Percentiles rank a stretch among this genome's conserved stretches.
Conservation (phyloP, 2,329 filamentous ascomycete species). For the Aspergillus ruber region DNA sequence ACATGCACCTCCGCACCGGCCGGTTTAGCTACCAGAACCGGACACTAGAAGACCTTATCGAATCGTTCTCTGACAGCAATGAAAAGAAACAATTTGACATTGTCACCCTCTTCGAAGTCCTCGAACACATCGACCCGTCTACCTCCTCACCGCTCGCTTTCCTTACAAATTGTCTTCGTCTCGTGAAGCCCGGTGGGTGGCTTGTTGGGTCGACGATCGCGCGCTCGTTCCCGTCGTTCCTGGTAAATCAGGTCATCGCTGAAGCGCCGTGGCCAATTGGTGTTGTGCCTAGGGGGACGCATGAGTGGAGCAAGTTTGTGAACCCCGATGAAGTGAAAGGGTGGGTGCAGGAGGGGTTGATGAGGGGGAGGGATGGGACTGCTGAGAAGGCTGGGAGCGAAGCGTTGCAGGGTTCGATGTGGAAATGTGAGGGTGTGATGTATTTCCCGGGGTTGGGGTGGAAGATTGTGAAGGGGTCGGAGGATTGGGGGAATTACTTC, state of each 20-base stretch:
- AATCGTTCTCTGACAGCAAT: conserved; percentile 5
- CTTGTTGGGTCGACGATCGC: conserved; percentile 88
- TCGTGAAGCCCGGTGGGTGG: conserved; percentile 89
- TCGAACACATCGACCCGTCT: conserved; percentile 82
- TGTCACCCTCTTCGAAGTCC: conserved; percentile 84
- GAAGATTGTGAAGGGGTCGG: conserved; percentile 73
- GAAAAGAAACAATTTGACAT: conserved; percentile 58
- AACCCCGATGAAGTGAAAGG: conserved; percentile 64
- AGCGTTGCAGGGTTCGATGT: conserved; percentile 39
- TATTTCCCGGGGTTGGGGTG: conserved; percentile 89
- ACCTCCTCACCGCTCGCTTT: conserved; percentile 66
- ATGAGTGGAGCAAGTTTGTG: conserved; percentile 95
- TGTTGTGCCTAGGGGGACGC: conserved; percentile 86
- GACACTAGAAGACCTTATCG: conserved; percentile 59
- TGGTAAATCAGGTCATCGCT: conserved; percentile 86
- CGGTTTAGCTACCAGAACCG: conserved; percentile 65
- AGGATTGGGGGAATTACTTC: conserved; percentile 92
- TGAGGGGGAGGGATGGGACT: conserved; percentile 44
- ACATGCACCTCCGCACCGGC: conserved; percentile 44
- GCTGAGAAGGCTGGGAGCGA: conserved; percentile 17
- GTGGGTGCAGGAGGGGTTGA: conserved; percentile 37
- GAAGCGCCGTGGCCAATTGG: conserved; percentile 65
- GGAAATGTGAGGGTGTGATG: conserved; percentile 71
- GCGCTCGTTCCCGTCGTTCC: conserved; percentile 78
- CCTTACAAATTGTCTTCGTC: conserved; percentile 47